Conservation (phyloP, 1,139 yeast species). For the Candida glucosophila region DNA sequence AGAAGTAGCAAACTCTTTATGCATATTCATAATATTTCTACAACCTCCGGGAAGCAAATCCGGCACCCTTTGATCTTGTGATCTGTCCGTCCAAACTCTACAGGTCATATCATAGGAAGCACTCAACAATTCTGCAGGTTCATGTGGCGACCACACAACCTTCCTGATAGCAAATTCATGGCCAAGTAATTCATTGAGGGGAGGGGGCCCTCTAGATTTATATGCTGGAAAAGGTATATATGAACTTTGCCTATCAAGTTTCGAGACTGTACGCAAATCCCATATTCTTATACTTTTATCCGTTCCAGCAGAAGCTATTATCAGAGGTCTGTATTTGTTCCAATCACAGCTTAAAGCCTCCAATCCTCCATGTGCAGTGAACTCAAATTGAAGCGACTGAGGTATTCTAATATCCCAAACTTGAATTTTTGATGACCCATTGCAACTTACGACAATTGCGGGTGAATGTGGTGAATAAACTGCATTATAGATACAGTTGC, state of each 20-base stretch:
- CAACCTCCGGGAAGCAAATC: constrained; percentile 31
- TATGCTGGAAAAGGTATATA: constrained; percentile 32
- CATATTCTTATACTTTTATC: constrained; percentile 78
- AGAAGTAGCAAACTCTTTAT: constrained; percentile 88
- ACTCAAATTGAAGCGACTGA: constrained; percentile 51
- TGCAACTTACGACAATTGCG: constrained; percentile 59
- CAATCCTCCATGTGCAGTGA: constrained; percentile 67
- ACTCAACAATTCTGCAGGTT: constrained; percentile 58
- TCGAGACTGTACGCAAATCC: constrained; percentile 71
- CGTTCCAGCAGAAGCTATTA: constrained; percentile 83
- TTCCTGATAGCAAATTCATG: constrained; percentile 85
- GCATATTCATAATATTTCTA: constrained; percentile 54
- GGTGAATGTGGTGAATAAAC: constrained; percentile 83
- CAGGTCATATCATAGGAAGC: constrained; percentile 92
- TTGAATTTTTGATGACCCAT: constrained; percentile 71
- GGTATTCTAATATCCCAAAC: constrained; percentile 80
- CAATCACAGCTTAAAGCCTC: constrained; percentile 80
- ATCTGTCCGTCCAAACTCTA: constrained; percentile 72
- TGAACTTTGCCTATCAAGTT: constrained; percentile 30
- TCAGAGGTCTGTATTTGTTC: constrained; percentile 76
- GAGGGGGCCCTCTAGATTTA: constrained; percentile 52
- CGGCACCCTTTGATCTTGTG: constrained; percentile 43
- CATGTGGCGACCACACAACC: constrained; percentile 86
- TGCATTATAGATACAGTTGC: constrained; percentile 68
- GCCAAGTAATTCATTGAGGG: constrained; percentile 72